Evolutionary conservation across 306 rosid genomes (phyloP).

Genomic region (Lathyrus aphaca): DNA sequence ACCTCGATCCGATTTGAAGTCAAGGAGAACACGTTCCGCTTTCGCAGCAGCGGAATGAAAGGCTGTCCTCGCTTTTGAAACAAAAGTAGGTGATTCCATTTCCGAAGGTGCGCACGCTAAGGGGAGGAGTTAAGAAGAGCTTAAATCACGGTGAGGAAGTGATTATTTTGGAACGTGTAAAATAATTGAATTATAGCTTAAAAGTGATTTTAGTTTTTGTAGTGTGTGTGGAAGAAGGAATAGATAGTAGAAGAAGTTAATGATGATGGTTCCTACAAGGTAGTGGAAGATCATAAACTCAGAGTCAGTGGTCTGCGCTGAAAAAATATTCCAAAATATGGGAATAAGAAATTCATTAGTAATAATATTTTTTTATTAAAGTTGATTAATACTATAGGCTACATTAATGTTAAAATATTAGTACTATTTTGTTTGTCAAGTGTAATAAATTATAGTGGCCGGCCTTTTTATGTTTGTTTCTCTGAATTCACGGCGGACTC

Average conservation of each 20-base stretch:
- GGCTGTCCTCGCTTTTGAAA: conserved; percentile 94
- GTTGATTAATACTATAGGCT: not conserved
- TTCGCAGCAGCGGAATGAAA: conserved; percentile 97
- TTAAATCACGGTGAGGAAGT: not conserved
- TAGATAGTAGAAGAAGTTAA: not conserved
- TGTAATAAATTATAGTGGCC: conserved; percentile 13
- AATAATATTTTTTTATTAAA: too few species aligned
- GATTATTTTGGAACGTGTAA: not conserved
- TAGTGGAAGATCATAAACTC: conserved; percentile 40
- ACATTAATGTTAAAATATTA: not conserved
- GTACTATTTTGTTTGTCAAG: not conserved
- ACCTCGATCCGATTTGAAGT: conserved; percentile 92
- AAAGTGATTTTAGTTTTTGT: not conserved
- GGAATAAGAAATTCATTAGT: too few species aligned
- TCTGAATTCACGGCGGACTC: not conserved
- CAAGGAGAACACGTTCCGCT: conserved; percentile 89
- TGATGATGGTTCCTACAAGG: conserved; percentile 19
- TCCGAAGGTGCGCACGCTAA: conserved; percentile 45
- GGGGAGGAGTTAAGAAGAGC: not conserved
- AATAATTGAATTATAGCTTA: conserved; percentile 4
- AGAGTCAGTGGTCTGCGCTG: not conserved
- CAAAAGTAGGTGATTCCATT: conserved; percentile 86
- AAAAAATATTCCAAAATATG: conserved; percentile 15
- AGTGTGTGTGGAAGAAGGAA: not conserved
- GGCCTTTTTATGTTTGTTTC: conserved; percentile 20